Evolutionary conservation across 208 protist species (phyloP), one percentile per base, ranked within the genome.

Genomic region (Crithidia fasciculata): DNA sequence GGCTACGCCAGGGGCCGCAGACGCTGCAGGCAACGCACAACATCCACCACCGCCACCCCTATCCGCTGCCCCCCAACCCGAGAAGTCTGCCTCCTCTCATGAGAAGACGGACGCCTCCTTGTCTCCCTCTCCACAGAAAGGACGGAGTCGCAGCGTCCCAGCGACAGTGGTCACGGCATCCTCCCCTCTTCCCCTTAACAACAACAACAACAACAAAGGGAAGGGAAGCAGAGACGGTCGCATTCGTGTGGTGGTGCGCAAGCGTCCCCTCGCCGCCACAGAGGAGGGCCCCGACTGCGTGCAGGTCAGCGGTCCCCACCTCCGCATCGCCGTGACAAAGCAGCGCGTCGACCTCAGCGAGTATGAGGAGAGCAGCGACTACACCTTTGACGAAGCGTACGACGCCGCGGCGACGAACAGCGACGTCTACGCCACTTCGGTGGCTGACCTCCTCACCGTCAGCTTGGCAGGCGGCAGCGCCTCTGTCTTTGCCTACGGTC

Each of bases 361-460:
- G 72, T 99, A 98, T 75, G 95, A 92, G 39, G 93, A 99, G 70
- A 85, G 87, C 47, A 98, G 97, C 64, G 86, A 92, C 44, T 99
- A 98, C 81, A 59, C 70, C 28, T 99, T 99, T 83, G 98, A 99
- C 76, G 80, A 89, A 49, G 95, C 95, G 47, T 98, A 98, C 70
- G 85, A 87, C 59, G 84, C 91, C 18, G 68, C 61, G 40, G 66
- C 69, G 16, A 77, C 72, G 61, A 99, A 99, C 67, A 72, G 85
- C 37, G 76, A 94, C 44, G 67, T 99, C 13, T 99, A 98, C 80
- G 54, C 85, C 19, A 66, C 78, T 7, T 96, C 81, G 28, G 82
- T 83, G 15, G 54, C 68, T 49, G 94, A 95, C 28, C 76, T 99
- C 10, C 72, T 99, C 2, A 78, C 87, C 16, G 86, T 87, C 8